Evolutionary conservation across 192 early-diverging fungal genomes (phyloP).

Genomic region (Linnemannia exigua): DNA sequence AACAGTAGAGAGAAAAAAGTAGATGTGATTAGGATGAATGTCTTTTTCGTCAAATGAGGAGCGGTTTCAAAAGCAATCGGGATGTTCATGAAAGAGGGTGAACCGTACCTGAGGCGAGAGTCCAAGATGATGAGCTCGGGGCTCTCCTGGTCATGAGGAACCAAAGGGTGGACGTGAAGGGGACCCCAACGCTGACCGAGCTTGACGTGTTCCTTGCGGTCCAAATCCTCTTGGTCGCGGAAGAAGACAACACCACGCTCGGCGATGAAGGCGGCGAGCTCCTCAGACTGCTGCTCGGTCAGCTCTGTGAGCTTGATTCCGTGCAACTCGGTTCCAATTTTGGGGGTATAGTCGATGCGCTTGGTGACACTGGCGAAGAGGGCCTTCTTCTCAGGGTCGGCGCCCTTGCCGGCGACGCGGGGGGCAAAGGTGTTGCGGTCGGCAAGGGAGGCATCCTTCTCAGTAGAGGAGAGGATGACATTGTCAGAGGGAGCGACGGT

Average conservation of each 20-base stretch:
- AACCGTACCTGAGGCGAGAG: conserved; percentile 34
- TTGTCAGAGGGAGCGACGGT: conserved; percentile 20
- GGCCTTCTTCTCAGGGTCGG: conserved; percentile 68
- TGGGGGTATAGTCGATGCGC: conserved; percentile 68
- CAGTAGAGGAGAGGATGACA: conserved; percentile 34
- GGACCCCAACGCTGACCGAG: conserved; percentile 65
- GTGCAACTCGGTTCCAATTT: conserved; percentile 77
- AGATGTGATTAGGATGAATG: background rate
- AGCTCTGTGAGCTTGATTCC: conserved; percentile 70
- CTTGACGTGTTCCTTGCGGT: conserved; percentile 66
- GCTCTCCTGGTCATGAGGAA: conserved; percentile 31
- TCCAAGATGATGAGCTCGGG: conserved; percentile 52
- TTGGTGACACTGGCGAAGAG: conserved; percentile 68
- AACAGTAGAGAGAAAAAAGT: background rate
- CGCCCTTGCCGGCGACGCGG: conserved; percentile 58
- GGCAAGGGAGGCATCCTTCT: conserved; percentile 34
- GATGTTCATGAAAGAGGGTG: background rate
- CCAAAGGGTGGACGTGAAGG: conserved; percentile 49
- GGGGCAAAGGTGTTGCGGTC: conserved; percentile 55
- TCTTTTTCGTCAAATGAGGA: background rate
- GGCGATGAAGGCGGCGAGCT: conserved; percentile 72
- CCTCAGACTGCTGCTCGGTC: conserved; percentile 71
- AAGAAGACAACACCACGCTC: conserved; percentile 81
- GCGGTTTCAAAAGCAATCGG: background rate
- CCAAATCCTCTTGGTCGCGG: conserved; percentile 73